Base-by-base conservation (phyloP, 345 rosid species). In the Euclidium syriacum region DNA sequence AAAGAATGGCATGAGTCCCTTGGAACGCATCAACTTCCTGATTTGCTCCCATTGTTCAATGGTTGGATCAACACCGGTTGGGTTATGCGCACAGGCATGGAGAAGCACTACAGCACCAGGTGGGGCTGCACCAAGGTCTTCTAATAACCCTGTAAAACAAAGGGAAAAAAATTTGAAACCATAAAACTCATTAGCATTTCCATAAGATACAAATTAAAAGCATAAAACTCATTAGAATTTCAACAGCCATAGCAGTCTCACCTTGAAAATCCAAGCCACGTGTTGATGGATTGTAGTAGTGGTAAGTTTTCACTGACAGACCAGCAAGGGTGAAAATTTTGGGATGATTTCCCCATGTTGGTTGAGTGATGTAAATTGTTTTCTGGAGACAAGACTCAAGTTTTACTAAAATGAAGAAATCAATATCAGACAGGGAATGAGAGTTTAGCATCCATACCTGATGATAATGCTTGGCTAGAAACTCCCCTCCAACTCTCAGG, bases 1-100 rank as follows among this genome's bases (percentile, higher is more conserved):
- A 78, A 94, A 94, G 79, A 87, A 94, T 48, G 96, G 97, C 76
- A 94, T 50, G 79, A 87, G 72, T 34, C 78, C 72, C 79, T 80
- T 90, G 9, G 90, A 84, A 36, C 97, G 85, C 42, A 89, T 85
- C 78, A 84, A 52, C 77, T 68, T 70, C 78, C 95, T 78, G 75
- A 92, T 89, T 60, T 77, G 83, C 75, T 84, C 96, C 97, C 97
- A 87, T 61, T 94, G 96, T 75, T 87, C 74, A 78, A 75, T 62
- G 61, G 87, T 90, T 52, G 97, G 96, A 81, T 94, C 99, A 58
- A 89, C 91, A 35, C 97, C 99, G 18, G 97, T 89, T 17, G 99
- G 98, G 74, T 92, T 92, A 69, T 91, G 98, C 51, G 98, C 98
- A 79, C 98, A 91, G 12, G 98, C 98, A 81, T 91, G 96, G 50